Percentiles rank a stretch among this genome's conserved stretches.
Conservation (phyloP, 2,329 filamentous ascomycete genomes). For the Sphaerostilbella broomeana region DNA sequence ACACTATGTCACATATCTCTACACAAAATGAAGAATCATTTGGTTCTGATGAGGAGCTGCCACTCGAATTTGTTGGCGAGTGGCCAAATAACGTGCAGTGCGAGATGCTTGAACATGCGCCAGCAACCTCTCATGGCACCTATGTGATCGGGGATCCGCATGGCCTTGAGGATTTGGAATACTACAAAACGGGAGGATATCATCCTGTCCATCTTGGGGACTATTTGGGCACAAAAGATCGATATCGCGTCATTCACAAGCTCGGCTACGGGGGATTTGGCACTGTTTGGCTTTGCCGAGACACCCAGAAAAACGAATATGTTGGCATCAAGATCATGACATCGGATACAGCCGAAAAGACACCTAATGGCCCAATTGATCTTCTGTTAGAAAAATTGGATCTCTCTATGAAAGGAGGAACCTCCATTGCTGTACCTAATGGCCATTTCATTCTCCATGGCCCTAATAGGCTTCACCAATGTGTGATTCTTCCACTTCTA, state of each 20-base stretch:
- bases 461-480: constrained; percentile 23
- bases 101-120: background rate
- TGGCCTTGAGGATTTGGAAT: constrained; percentile 16
- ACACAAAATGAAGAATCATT: no score
- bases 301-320: constrained; percentile 22
- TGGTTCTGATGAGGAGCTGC: no score
- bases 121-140: constrained; percentile 6
- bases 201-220: constrained; percentile 38
- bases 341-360: constrained; percentile 14
- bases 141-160: constrained; percentile 7
- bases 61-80: no score
- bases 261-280: constrained; percentile 37
- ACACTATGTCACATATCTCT: no score
- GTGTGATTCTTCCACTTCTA: constrained; percentile 22
- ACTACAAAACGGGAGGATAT: constrained; percentile 33
- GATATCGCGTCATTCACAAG: constrained; percentile 39
- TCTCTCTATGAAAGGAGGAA: background rate
- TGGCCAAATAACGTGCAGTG: background rate
- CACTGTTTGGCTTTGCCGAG: constrained; percentile 37
- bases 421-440: constrained; percentile 16
- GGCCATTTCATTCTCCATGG: constrained; percentile 19
- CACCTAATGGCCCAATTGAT: background rate
- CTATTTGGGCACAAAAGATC: constrained; percentile 24
- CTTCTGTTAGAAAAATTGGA: constrained; percentile 6
- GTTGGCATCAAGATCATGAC: constrained; percentile 28